phyloP scores from a whole-genome alignment of 1,284 basidiomycete genomes.

The Microbotryum silenes-acaulis region DNA sequence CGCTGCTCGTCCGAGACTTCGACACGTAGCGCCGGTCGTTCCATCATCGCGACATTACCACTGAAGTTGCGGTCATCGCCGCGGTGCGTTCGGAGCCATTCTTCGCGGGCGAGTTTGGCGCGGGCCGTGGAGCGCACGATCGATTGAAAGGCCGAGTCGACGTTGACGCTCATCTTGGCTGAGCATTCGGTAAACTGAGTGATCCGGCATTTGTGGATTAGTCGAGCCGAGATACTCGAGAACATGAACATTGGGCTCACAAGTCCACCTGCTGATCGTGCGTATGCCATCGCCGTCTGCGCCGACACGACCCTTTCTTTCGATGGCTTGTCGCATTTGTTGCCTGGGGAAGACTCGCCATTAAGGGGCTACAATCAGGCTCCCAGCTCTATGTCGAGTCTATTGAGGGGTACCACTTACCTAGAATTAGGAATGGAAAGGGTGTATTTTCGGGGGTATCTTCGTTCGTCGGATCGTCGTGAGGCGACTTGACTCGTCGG shows the following conservation, averaged over 20 bases:
- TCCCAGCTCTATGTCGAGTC: neutral
- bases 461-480: constrained; percentile 10
- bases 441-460: constrained; percentile 27
- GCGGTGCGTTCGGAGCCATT: constrained; percentile 1
- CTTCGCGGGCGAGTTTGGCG: neutral
- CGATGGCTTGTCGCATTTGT: constrained; percentile 24
- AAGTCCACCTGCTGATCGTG: constrained; percentile 18
- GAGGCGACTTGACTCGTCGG: constrained; percentile 18
- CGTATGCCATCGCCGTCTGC: constrained; percentile 11
- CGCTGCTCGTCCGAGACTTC: constrained; percentile 3
- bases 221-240: neutral
- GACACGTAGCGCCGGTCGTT: neutral
- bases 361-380: neutral
- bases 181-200: constrained; percentile 21
- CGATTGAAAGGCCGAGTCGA: constrained; percentile 16
- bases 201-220: neutral
- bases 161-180: constrained; percentile 21
- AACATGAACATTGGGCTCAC: neutral
- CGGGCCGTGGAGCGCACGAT: constrained; percentile 10
- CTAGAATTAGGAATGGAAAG: constrained; percentile 22
- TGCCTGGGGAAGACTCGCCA: neutral
- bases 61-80: constrained; percentile 20
- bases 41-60: constrained; percentile 14
- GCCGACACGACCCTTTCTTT: constrained; percentile 1
- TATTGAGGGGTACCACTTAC: neutral